Evolutionary conservation across 257 asterid genomes (phyloP), one percentile per base, ranked within the genome.

Genomic region (Solanum dulcamara): DNA sequence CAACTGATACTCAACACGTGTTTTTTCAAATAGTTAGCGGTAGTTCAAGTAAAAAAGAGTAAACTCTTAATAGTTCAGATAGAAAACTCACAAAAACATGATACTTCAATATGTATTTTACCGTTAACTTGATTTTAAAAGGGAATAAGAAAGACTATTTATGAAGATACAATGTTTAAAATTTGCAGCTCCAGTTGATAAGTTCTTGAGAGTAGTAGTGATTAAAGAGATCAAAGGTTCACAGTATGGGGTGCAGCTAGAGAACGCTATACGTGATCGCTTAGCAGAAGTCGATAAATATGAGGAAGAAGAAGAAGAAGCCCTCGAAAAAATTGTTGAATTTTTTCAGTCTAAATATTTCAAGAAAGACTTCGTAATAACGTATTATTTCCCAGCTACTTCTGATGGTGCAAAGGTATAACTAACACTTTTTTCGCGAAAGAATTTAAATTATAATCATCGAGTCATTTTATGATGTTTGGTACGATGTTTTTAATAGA

Each of bases 221-320:
- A 95, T 97, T 4, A 97, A 97, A 88, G 99, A 97, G 94, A 95
- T 97, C 83, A 95, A 97, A 86, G 99, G 99, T 1, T 94, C 98
- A 3, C 98, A 97, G 66, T 94, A 90, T n/a, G 98, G 95, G 26
- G 94, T 91, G 81, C 98, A 92, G 88, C 88, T 95, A 48, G 98
- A 97, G 91, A 91, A 89, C 51, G 89, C 93, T 2, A 95, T 94
- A 10, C 93, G 98, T 90, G 98, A 94, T 83, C 92, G 96, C 42
- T 89, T 97, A 91, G 98, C 95, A 4, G 96, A 88, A 2, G 91
- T 86, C 4, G 98, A 95, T 84, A 91, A 91, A 80, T 97, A 87
- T 44, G 98, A 97, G 66, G 98, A 97, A 4, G 97, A 95, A 2
- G 99, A 96, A 66, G 98, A 96, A 87, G 96, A 87, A 86, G 94